Base-by-base conservation (phyloP, 2,329 filamentous ascomycete genomes). In the Xylaria sp. region DNA sequence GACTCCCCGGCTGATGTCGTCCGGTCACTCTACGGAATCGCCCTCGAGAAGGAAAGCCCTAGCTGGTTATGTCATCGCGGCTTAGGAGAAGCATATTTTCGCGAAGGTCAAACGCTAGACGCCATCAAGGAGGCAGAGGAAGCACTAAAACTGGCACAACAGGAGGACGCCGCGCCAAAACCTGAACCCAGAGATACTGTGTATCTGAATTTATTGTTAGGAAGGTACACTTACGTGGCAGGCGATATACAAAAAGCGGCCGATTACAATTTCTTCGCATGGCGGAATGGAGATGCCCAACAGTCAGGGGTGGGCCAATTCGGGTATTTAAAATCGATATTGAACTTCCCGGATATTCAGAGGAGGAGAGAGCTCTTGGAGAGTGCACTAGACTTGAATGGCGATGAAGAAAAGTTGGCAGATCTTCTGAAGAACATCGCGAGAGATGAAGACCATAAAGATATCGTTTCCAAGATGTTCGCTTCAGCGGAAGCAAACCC, bases 21-120 rank as follows among this genome's bases (percentile, higher is more conserved):
- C 34, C 12, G 56, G 9, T 64, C 56, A 19, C 51, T 73, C 2
- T 75, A 69, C 39, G 7, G 63, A 27, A 65, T 57, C 4, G 71
- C 73, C 9, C 50, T 73, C 6, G 63, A 67, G 14, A 67, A 65
- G 24, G 64, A 53, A 54, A 67, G 66, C 36, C 61, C 67, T 24
- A 73, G 71, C 54, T 74, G 73, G 73, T 21, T 67, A 7, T 75
- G 71, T 48, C 36, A 70, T 32, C 60, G 68, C 14, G 71, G 68
- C 34, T 39, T 71, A 11, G 71, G 62, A 11, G 19, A 50, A 42
- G 47, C 54, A 8, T 39, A 64, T 48, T 71, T 47, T 47, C 21
- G 27, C 12, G 19, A 65, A 21, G 39, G n/a, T 17, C 56, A 24
- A 17, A 67, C n/a, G 32, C 6, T 36, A 21, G 48, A 69, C 14